Conservation (phyloP, 768 basidiomycete genomes). For the Boletus fagicola region DNA sequence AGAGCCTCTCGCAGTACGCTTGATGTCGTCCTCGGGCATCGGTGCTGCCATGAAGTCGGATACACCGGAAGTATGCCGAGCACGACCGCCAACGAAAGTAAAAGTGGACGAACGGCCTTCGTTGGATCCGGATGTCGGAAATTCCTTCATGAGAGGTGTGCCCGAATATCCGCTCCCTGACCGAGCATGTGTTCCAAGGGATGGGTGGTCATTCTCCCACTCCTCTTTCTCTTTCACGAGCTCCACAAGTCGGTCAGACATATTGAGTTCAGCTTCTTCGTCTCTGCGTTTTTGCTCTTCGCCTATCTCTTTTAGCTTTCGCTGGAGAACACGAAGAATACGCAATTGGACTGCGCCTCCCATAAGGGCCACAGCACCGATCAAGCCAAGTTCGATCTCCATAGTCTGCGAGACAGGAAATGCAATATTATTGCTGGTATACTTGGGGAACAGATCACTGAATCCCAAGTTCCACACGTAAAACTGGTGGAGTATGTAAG, state of each 20-base stretch:
- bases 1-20: constrained; percentile 45
- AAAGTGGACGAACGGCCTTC: constrained; percentile 44
- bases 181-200: constrained; percentile 57
- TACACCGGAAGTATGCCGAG: constrained; percentile 61
- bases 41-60: constrained; percentile 73
- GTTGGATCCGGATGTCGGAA: constrained; percentile 49
- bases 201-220: constrained; percentile 87
- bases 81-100: constrained; percentile 52
- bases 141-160: constrained; percentile 65
- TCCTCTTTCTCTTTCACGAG: constrained; percentile 69
- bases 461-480: constrained; percentile 97
- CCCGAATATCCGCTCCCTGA: constrained; percentile 63
- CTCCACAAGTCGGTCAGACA: constrained; percentile 64
- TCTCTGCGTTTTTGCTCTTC: constrained; percentile 72
- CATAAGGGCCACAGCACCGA: constrained; percentile 80
- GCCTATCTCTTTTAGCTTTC: constrained; percentile 75
- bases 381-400: constrained; percentile 90
- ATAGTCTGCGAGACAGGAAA: constrained; percentile 89
- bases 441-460: constrained; percentile 74
- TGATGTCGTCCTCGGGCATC: constrained; percentile 59
- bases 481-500: constrained; percentile 53
- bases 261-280: constrained; percentile 70
- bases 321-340: constrained; percentile 75
- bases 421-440: constrained; percentile 57
- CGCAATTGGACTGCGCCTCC: constrained; percentile 89